Evolutionary conservation across 495 filamentous ascomycete species (phyloP).

Genomic region (Hyaloscypha hepaticicola): DNA sequence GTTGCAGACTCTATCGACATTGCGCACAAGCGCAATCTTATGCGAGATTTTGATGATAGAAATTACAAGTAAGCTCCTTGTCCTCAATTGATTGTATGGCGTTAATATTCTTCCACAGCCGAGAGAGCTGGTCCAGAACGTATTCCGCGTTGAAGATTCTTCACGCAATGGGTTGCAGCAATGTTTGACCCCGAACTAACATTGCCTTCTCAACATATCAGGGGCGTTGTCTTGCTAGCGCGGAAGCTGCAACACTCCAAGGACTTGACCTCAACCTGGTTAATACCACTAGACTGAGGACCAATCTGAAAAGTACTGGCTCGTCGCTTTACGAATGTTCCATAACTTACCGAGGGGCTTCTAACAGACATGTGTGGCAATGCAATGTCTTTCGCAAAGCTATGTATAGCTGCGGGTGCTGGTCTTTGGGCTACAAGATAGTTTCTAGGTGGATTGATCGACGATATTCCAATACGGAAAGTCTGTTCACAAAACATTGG

Average conservation of each 20-base stretch:
- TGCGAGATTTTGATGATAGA: no score
- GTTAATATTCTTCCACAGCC: constrained; percentile 35
- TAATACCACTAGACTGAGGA: constrained; percentile 61
- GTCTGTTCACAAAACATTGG: no score
- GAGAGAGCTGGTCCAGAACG: constrained; percentile 74
- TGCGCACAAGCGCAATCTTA: no score
- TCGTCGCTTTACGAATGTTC: no score
- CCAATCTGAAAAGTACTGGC: no score
- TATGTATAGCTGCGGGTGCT: no score
- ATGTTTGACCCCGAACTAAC: constrained; percentile 71
- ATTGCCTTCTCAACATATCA: constrained; percentile 61
- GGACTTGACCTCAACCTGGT: constrained; percentile 66
- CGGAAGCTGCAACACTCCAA: constrained; percentile 68
- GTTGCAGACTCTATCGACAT: no score
- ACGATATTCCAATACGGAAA: no score
- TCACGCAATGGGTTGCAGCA: constrained; percentile 57
- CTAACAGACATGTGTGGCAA: constrained; percentile 78
- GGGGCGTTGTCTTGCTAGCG: constrained; percentile 61
- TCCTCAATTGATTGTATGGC: constrained; percentile 1
- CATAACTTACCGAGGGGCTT: constrained; percentile 59
- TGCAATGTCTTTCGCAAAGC: no score
- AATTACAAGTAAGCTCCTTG: background rate
- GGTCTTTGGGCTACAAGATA: no score
- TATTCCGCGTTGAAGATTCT: constrained; percentile 57
- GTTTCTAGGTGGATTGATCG: no score